Conservation (phyloP, 805 yeast genomes). For the Zygoascus biomembranicola region DNA sequence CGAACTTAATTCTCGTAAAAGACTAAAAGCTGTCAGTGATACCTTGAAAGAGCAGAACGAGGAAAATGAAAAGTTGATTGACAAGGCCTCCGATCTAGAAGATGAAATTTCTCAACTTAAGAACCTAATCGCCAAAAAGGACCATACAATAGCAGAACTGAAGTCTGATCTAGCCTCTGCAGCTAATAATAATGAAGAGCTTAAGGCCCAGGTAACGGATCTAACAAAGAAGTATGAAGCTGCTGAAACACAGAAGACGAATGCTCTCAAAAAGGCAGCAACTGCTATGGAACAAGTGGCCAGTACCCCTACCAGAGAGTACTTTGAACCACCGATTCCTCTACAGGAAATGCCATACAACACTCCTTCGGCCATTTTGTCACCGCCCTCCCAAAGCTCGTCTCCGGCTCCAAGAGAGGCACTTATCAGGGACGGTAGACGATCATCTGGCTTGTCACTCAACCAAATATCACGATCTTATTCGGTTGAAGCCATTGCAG, state of each 20-base stretch:
- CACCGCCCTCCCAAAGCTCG: background rate
- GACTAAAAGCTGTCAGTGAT: slow-evolving; percentile 12
- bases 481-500: background rate
- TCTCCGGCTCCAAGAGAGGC: background rate
- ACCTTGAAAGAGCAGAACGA: slow-evolving; percentile 6
- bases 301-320: background rate
- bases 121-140: background rate
- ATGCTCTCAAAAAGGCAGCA: no score
- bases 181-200: background rate
- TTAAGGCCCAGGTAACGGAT: background rate
- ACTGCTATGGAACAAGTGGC: background rate
- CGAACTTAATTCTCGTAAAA: slow-evolving; percentile 13
- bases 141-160: background rate
- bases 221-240: background rate
- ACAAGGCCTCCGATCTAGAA: slow-evolving; percentile 7
- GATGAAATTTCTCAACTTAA: slow-evolving; percentile 4
- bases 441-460: background rate
- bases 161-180: background rate
- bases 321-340: background rate
- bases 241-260: background rate
- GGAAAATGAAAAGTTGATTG: slow-evolving; percentile 12
- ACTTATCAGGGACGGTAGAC: background rate
- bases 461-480: background rate
- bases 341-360: background rate
- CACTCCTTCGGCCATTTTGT: background rate